Percentiles rank a stretch among this genome's conserved stretches.
Conservation (phyloP, 495 filamentous ascomycete genomes). For the Ramalina intermedia region DNA sequence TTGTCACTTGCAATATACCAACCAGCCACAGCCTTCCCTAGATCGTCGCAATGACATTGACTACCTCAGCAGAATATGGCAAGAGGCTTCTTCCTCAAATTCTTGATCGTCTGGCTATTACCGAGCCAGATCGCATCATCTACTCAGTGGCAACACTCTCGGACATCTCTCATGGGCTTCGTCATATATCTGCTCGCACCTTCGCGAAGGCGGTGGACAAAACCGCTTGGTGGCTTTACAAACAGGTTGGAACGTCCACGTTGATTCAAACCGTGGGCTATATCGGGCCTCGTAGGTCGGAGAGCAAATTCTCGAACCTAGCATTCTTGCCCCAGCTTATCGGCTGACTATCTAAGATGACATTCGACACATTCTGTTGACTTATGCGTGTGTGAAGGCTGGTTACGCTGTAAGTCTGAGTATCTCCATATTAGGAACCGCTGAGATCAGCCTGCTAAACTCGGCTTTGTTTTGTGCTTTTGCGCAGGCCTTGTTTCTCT, state of each 20-base stretch:
- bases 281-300: slow-evolving; percentile 13
- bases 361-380: too few species aligned
- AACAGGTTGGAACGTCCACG: slow-evolving; percentile 17
- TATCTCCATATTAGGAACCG: too few species aligned
- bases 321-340: neutral
- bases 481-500: slow-evolving; percentile 14
- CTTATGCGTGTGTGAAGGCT: slow-evolving; percentile 8
- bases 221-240: slow-evolving; percentile 32
- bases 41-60: too few species aligned
- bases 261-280: slow-evolving; percentile 19
- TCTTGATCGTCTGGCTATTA: slow-evolving; percentile 30
- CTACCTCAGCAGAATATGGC: neutral
- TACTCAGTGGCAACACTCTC: slow-evolving; percentile 27
- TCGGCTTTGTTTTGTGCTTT: neutral
- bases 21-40: too few species aligned
- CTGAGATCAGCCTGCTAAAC: neutral
- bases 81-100: slow-evolving; percentile 5
- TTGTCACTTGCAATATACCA: too few species aligned
- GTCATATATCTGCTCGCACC: slow-evolving; percentile 30
- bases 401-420: slow-evolving; percentile 15
- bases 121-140: slow-evolving; percentile 26
- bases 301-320: neutral
- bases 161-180: slow-evolving; percentile 36
- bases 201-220: slow-evolving; percentile 38
- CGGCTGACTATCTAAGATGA: neutral